A percentile compares a stretch with the other conserved stretches of the same genome.
Conservation (phyloP, 805 yeast species). For the Schwanniomyces polymorphus region DNA sequence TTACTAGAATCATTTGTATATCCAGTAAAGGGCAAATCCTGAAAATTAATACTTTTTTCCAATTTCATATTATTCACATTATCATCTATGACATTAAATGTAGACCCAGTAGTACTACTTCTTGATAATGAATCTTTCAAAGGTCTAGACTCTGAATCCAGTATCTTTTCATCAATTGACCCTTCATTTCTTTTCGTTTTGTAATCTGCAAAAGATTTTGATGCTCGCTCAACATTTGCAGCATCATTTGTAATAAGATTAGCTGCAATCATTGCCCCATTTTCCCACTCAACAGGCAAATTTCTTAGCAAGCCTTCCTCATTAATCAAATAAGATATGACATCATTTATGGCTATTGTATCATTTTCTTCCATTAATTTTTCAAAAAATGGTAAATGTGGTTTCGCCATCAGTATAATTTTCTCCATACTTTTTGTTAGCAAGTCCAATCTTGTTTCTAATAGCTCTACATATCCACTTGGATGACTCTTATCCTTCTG, state of each 20-base stretch:
- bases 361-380: conserved; percentile 14
- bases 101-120: background rate
- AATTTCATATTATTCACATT: background rate
- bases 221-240: conserved; percentile 23
- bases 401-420: conserved; percentile 26
- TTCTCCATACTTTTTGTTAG: conserved; percentile 52
- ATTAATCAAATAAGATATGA: conserved; percentile 42
- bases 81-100: background rate
- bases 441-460: conserved; percentile 57
- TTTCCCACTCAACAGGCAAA: conserved; percentile 46
- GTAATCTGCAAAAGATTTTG: conserved; percentile 37
- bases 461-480: conserved; percentile 59
- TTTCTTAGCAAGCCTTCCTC: conserved; percentile 39
- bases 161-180: background rate
- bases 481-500: conserved; percentile 58
- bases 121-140: background rate
- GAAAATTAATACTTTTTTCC: conserved; percentile 9
- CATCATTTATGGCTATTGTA: conserved; percentile 44
- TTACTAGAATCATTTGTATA: conserved; percentile 3
- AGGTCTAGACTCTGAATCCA: background rate
- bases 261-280: conserved; percentile 44
- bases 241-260: conserved; percentile 19
- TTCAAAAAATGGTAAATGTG: conserved; percentile 27
- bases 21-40: conserved; percentile 15
- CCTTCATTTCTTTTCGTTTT: conserved; percentile 8